Evolutionary conservation across 2,329 filamentous ascomycete species (phyloP).

Genomic region (Pseudopithomyces maydicus): DNA sequence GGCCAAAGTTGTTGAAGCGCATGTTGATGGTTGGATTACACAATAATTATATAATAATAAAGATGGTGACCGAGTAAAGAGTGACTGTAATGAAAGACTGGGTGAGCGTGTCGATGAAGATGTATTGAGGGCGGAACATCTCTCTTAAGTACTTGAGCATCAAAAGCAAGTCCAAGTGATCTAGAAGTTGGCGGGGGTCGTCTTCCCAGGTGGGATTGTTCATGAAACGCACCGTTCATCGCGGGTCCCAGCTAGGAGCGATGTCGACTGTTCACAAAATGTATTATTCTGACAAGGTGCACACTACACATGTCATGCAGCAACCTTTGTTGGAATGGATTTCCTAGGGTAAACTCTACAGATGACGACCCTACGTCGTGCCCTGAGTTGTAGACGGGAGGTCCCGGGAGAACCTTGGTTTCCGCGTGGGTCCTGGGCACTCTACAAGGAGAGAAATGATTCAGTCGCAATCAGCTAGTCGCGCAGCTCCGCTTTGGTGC

Average conservation of each 20-base stretch:
- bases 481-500: no score
- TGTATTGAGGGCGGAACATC: not conserved
- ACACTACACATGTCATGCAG: no score
- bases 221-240: slow-evolving; percentile 1
- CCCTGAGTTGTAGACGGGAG: no score
- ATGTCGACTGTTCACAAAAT: no score
- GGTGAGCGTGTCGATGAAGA: not conserved
- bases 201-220: not conserved
- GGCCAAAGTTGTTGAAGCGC: slow-evolving; percentile 6
- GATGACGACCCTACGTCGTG: no score
- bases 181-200: not conserved
- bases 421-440: no score
- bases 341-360: no score
- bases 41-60: not conserved
- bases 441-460: no score
- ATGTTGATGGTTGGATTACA: slow-evolving; percentile 9
- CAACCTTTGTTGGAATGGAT: no score
- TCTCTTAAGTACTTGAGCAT: not conserved
- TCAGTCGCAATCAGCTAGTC: no score
- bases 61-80: not conserved
- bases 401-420: no score
- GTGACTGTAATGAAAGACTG: slow-evolving; percentile 2
- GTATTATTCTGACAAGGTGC: no score
- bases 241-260: not conserved
- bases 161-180: not conserved